Conservation (phyloP, 1,139 yeast species). For the Suhomyces choctaworum region DNA sequence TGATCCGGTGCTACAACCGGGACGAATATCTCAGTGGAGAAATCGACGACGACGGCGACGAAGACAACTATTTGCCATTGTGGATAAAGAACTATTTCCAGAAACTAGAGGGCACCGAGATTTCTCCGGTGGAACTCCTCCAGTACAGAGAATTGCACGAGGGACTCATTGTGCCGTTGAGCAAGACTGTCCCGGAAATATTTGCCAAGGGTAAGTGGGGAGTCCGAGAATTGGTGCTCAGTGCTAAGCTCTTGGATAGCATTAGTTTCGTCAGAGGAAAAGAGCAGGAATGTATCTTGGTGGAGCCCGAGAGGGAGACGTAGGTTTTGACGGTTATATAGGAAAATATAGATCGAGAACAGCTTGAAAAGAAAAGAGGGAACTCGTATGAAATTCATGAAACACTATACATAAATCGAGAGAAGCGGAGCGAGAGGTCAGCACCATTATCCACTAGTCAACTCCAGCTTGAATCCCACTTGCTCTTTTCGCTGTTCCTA, state of each 20-base stretch:
- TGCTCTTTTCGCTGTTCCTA: no score
- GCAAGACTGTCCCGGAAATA: conserved; percentile 59
- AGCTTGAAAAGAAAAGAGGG: no score
- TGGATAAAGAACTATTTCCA: conserved; percentile 52
- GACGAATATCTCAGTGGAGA: conserved; percentile 29
- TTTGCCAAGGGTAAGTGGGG: conserved; percentile 64
- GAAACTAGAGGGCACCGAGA: conserved; percentile 36
- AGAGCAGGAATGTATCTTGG: conserved; percentile 61
- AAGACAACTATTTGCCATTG: conserved; percentile 45
- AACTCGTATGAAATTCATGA: no score
- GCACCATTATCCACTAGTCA: no score
- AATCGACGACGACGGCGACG: conserved; percentile 23
- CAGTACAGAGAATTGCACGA: conserved; percentile 58
- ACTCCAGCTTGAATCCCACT: background rate
- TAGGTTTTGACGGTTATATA: no score
- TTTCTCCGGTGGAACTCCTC: conserved; percentile 52
- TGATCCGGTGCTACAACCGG: conserved; percentile 58
- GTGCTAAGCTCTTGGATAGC: conserved; percentile 60
- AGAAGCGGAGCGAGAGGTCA: no score
- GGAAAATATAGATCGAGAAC: background rate
- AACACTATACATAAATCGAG: no score
- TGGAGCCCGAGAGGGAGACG: conserved; percentile 26
- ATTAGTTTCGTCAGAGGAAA: conserved; percentile 59
- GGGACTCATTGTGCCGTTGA: conserved; percentile 53
- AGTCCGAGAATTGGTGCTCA: conserved; percentile 55